phyloP scores from a whole-genome alignment of 2,329 filamentous ascomycete species.

The Capronia americana region DNA sequence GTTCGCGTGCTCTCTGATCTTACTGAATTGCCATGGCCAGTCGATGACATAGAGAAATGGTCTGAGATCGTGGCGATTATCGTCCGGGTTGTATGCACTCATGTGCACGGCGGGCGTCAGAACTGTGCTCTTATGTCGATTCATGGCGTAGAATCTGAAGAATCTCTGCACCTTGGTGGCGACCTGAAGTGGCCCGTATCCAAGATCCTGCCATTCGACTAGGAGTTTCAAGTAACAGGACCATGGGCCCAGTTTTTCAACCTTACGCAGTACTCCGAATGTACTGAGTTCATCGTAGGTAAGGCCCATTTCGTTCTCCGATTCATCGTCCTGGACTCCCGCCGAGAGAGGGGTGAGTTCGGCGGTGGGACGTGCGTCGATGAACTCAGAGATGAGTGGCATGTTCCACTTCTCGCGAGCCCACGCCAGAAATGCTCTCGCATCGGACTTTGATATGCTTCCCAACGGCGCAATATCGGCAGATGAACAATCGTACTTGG shows the following conservation, averaged over 20 bases:
- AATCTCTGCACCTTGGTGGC: conserved; percentile 19
- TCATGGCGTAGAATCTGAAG: conserved; percentile 59
- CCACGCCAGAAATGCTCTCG: conserved; percentile 75
- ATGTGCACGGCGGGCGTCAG: conserved; percentile 65
- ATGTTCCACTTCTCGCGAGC: conserved; percentile 65
- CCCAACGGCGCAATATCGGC: conserved; percentile 68
- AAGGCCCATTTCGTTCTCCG: conserved; percentile 58
- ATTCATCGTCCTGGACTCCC: conserved; percentile 63
- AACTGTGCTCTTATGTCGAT: conserved; percentile 69
- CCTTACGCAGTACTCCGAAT: conserved; percentile 62
- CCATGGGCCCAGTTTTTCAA: conserved; percentile 60
- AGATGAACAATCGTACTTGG: conserved; percentile 70
- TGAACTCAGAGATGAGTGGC: conserved; percentile 65
- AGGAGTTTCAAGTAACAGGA: conserved; percentile 61
- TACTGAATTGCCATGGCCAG: conserved; percentile 14
- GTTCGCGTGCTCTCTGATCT: conserved; percentile 12
- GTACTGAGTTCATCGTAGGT: conserved; percentile 62
- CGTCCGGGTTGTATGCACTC: conserved; percentile 52
- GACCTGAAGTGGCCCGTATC: conserved; percentile 43
- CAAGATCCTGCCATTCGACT: conserved; percentile 40
- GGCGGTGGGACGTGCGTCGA: conserved; percentile 67
- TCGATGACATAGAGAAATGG: conserved; percentile 57
- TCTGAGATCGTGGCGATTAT: conserved; percentile 65
- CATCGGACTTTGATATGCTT: conserved; percentile 68
- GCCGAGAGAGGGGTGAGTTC: conserved; percentile 71